Evolutionary conservation across 176 grass and related monocot species (phyloP), one percentile per base, ranked within the genome.

Genomic region (Hsuehochloa calcarea): DNA sequence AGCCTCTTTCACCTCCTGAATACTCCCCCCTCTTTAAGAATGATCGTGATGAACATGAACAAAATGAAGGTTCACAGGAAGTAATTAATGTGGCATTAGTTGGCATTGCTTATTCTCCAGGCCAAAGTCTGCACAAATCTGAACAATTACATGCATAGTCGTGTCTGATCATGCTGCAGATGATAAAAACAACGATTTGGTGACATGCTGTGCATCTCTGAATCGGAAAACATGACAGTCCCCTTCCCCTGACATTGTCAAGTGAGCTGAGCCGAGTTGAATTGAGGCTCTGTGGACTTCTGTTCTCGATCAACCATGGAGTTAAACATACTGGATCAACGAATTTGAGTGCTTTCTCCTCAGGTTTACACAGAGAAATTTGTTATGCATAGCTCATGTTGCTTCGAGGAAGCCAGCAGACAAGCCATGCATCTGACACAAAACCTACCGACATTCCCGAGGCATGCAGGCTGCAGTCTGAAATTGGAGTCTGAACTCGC

Each of bases 41-140:
- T 75, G 87, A 93, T 81, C 85, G 25, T 44, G 83, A 90, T n/a
- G 88, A 92, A 84, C 74, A 87, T 80, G 89, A 92, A 40, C 85
- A 46, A 51, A 84, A 75, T 41, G 78, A 92, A 19, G 87, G 74
- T 29, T 92, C 85, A 9, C 89, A 73, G 75, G 93, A 94, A 86
- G 93, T 98, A 90, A 60, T 71, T 98, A 90, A 60, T 71, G 41
- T 54, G 73, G 6, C 72, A 35, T 45, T 77, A 26, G 20, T 58
- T 52, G 23, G 25, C 25, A 70, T 92, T 73, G n/a, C 16, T 74
- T 90, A 29, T 29, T 29, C 44, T 54, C 17, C 17, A 54, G 17
- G 51, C 17, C 17, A 20, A 54, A 20, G 17, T 20, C 51, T 54
- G 51, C 1, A 20, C 51, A 54, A 54, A 54, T 54, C 17, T 54